Evolutionary conservation across 2,329 filamentous ascomycete species (phyloP).

Genomic region (Neonectria punicea): DNA sequence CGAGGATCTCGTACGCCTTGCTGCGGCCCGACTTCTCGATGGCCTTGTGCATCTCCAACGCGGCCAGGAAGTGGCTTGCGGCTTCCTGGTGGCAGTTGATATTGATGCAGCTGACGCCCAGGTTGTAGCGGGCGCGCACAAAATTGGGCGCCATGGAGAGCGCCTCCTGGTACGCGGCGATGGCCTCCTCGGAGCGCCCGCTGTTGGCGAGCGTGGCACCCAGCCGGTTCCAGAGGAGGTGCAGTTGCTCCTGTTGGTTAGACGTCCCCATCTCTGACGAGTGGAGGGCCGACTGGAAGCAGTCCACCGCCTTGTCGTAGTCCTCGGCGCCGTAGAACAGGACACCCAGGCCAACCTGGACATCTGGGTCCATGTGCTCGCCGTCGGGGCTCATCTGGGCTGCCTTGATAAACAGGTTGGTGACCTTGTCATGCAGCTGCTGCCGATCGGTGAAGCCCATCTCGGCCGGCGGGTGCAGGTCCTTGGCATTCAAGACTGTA

Average conservation of each 20-base stretch:
- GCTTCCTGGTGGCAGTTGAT: conserved; percentile 95
- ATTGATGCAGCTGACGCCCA: conserved; percentile 96
- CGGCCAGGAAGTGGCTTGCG: conserved; percentile 90
- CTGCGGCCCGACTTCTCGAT: conserved; percentile 87
- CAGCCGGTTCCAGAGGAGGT: conserved; percentile 96
- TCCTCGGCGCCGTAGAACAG: conserved; percentile 98
- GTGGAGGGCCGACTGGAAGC: conserved; percentile 91
- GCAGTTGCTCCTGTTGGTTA: conserved; percentile 87
- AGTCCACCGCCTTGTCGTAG: conserved; percentile 98
- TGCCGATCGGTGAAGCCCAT: conserved; percentile 95
- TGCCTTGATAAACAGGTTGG: conserved; percentile 88
- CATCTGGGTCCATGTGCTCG: conserved; percentile 97
- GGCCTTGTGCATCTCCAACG: conserved; percentile 93
- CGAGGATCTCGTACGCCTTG: conserved; percentile 84
- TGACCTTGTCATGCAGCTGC: conserved; percentile 89
- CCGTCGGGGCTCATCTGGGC: conserved; percentile 92
- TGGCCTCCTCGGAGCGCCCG: conserved; percentile 93
- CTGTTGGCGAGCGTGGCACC: conserved; percentile 96
- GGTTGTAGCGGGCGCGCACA: conserved; percentile 94
- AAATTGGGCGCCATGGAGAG: conserved; percentile 93
- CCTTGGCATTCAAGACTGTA: conserved; percentile 76
- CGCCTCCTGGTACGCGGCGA: conserved; percentile 94
- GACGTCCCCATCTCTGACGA: conserved; percentile 84
- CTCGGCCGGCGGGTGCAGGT: conserved; percentile 80
- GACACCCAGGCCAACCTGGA: conserved; percentile 95